Evolutionary conservation across 805 yeast genomes (phyloP).

Genomic region (Ogataea chonburiensis): DNA sequence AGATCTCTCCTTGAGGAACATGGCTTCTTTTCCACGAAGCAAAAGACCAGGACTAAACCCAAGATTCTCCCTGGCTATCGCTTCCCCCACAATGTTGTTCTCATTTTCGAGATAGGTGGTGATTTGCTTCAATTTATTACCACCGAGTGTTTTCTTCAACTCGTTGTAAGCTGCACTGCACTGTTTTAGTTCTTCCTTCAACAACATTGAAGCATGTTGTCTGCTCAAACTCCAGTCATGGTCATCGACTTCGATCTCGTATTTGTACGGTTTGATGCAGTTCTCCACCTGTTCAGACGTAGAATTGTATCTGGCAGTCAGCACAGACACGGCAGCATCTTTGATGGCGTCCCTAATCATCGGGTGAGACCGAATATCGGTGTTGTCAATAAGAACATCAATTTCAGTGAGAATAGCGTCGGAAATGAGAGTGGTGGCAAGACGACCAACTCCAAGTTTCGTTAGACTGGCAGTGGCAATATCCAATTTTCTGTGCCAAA

Average conservation of each 20-base stretch:
- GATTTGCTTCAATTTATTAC: constrained; percentile 79
- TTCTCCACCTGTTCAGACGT: constrained; percentile 99
- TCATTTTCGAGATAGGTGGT: constrained; percentile 65
- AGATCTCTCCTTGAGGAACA: constrained; percentile 73
- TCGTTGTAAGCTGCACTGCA: constrained; percentile 62
- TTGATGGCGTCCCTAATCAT: constrained; percentile 75
- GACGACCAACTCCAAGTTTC: constrained; percentile 89
- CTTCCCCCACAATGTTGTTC: constrained; percentile 34
- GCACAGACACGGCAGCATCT: constrained; percentile 80
- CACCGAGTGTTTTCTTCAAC: constrained; percentile 73
- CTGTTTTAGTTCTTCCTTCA: constrained; percentile 84
- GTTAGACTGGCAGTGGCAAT: constrained; percentile 80
- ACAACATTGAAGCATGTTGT: constrained; percentile 68
- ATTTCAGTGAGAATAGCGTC: constrained; percentile 78
- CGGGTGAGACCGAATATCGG: constrained; percentile 84
- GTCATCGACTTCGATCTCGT: constrained; percentile 94
- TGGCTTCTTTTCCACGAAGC: constrained; percentile 78
- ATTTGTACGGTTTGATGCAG: constrained; percentile 96
- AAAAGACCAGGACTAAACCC: constrained; percentile 81
- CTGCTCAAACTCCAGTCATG: constrained; percentile 86
- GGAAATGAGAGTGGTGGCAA: constrained; percentile 79
- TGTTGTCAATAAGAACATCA: constrained; percentile 65
- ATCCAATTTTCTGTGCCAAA: constrained; percentile 88
- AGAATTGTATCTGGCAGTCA: constrained; percentile 75
- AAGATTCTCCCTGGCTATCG: constrained; percentile 63